Percentiles rank a stretch among this genome's conserved stretches.
phyloP scores from a whole-genome alignment of 305 asterid genomes.

The Withania somnifera region DNA sequence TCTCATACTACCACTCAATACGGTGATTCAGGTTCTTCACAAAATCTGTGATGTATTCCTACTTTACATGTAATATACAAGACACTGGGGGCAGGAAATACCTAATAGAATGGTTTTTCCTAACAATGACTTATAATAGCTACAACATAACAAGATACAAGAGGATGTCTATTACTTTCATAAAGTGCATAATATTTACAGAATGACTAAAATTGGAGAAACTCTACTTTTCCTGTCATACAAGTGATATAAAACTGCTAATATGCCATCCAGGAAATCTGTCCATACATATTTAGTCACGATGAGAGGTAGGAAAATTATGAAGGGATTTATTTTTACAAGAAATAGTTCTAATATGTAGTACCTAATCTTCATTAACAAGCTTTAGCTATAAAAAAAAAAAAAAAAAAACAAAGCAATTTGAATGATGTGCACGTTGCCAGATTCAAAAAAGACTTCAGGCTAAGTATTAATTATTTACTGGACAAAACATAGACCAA shows the following conservation, averaged over 20 bases:
- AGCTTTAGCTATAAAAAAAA: background rate
- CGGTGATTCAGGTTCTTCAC: background rate
- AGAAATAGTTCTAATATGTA: background rate
- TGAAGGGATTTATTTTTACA: background rate
- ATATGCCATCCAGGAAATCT: background rate
- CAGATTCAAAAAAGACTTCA: background rate
- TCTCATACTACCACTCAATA: background rate
- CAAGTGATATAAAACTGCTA: background rate
- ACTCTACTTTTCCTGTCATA: background rate
- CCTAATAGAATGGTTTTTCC: background rate
- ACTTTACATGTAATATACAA: background rate
- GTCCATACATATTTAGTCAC: background rate
- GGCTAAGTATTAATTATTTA: slow-evolving; percentile 19
- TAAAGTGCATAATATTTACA: background rate
- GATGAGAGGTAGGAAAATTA: background rate
- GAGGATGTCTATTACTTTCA: background rate
- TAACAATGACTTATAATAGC: background rate
- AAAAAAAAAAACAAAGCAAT: background rate
- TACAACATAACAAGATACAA: background rate
- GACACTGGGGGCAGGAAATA: background rate
- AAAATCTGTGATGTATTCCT: background rate
- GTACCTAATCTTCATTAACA: background rate
- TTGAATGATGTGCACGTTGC: background rate
- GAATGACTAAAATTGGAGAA: no score
- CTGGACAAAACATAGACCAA: slow-evolving; percentile 60